Base-by-base conservation (phyloP, 257 asterid species). In the Salvia splendens region DNA sequence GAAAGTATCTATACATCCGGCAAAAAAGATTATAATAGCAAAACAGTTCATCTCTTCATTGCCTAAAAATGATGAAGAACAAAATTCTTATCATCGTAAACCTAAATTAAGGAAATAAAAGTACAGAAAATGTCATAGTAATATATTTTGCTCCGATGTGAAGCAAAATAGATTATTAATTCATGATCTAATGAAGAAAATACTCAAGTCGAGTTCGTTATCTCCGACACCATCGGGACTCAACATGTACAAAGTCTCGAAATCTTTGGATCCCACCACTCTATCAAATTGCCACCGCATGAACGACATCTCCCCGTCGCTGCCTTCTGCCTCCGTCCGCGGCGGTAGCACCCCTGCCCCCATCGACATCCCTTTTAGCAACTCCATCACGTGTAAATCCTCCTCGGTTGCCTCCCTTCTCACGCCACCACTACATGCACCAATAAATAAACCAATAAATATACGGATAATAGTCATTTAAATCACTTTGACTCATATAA, bases 271-370 rank as follows among this genome's bases (percentile, higher is more conserved):
- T 3, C 95, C 95, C 46, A 86, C 92, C 52, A 88, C 84, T 24
- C 85, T 76, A 33, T 87, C 97, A 5, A 90, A 90, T 80, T 83
- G 83, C 36, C 92, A 88, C 46, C 95, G 61, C 71, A 90, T 83
- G 36, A 86, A 90, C 3, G 89, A 81, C 77, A 90, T 58, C 67
- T 87, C 95, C 0, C 86, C 85, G 2, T 85, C 88, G 5, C 68
- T 70, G 0, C 87, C 89, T 36, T 84, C 94, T 43, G 5, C 54
- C 32, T 78, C 88, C 5, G 90, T 16, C 70, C 47, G 62, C 1
- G 82, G 77, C 5, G 94, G 92, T 73, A 86, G 63, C 9, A 90
- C 90, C 30, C 94, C 95, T 7, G 94, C 89, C 8, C 97, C 97
- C 95, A 86, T 86, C 3, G 95, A 90, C 68, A 80, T 82, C 41